Percentiles rank a stretch among this genome's conserved stretches.
These are phyloP conservation scores for Ogataea corticis DNA, from an alignment of 805 yeast species.

Conservation along the genomic window DNA sequence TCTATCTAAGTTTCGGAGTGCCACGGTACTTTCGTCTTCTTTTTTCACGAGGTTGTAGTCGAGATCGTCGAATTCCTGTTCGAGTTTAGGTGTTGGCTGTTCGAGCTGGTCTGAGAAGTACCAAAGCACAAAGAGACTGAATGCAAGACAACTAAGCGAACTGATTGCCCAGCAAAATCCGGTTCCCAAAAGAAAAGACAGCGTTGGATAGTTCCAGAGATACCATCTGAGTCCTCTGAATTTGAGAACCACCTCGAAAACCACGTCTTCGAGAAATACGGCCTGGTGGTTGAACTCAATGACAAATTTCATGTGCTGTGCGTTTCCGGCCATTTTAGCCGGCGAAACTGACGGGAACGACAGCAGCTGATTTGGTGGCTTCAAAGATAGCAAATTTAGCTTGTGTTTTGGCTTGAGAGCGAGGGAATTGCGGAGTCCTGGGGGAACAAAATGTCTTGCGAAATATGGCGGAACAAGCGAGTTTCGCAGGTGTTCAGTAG, in stretches of 20 bases:
- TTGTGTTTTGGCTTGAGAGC: conserved; percentile 6
- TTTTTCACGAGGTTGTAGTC: conserved; percentile 8
- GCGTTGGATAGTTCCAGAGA: conserved; percentile 36
- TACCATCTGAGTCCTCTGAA: conserved; percentile 46
- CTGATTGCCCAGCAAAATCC: conserved; percentile 39
- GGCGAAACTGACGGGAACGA: conserved; percentile 2
- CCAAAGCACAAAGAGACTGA: conserved; percentile 30
- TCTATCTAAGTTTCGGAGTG: conserved; percentile 6
- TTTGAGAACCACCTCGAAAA: conserved; percentile 33
- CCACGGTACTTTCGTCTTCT: conserved; percentile 5
- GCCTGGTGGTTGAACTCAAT: conserved; percentile 24
- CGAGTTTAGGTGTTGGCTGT: not conserved
- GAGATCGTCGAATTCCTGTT: conserved; percentile 1
- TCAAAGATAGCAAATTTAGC: conserved; percentile 11
- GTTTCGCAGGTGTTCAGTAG: conserved; percentile 1
- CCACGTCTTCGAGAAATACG: conserved; percentile 16
- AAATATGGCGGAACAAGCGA: conserved; percentile 19
- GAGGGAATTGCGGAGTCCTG: conserved; percentile 10
- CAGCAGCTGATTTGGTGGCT: conserved; percentile 13
- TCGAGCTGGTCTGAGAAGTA: conserved; percentile 6
- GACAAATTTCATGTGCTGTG: conserved; percentile 22
- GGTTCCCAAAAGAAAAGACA: conserved; percentile 39
- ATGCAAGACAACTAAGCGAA: conserved; percentile 32
- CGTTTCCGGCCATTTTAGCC: conserved; percentile 4
- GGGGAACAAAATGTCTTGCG: conserved; percentile 16